Base-by-base conservation (phyloP, 345 rosid genomes). In the Fremontodendron californicum region DNA sequence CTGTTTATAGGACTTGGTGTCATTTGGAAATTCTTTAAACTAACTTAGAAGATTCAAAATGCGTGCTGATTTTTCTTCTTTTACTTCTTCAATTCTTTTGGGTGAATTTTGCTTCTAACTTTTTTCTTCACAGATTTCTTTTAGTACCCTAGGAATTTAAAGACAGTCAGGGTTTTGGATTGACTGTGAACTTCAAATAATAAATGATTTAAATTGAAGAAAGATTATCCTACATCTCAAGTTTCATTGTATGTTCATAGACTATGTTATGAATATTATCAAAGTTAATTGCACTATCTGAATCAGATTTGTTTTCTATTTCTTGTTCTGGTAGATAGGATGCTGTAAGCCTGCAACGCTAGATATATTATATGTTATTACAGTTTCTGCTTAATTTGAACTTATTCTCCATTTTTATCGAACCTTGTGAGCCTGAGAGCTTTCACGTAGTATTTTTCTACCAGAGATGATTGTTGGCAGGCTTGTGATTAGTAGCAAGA, bases 31-130 rank as follows among this genome's bases (percentile, higher is more conserved):
- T 61, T 76, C 66, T 57, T 52, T 70, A 74, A 70, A 79, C 73
- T 76, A 82, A 78, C 77, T 75, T 62, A 51, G 65, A 72, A 76
- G 37, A 54, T 81, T 55, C 54, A 54, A 55, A 65, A 71, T 6
- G 58, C 0, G 25, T 71, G 51, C 25, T 15, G 33, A 8, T 52
- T 37, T 12, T 55, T 15, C 42, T 60, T 13, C 42, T 16, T 42
- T 61, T 29, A n/a, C n/a, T n/a, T n/a, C 4, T 74, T 70, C 29
- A 11, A 25, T 27, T 37, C 31, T 27, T 61, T 18, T 42, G 19
- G 55, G 48, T 73, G 63, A 62, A 67, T 57, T 71, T 58, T 42
- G 48, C 62, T 25, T 66, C 78, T 54, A 18, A 61, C 61, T 45
- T 61, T 12, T 46, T 5, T 16, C 29, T 46, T 63, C 33, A 4